phyloP scores from a whole-genome alignment of 306 rosid species.

The Cucurbita maxima region DNA sequence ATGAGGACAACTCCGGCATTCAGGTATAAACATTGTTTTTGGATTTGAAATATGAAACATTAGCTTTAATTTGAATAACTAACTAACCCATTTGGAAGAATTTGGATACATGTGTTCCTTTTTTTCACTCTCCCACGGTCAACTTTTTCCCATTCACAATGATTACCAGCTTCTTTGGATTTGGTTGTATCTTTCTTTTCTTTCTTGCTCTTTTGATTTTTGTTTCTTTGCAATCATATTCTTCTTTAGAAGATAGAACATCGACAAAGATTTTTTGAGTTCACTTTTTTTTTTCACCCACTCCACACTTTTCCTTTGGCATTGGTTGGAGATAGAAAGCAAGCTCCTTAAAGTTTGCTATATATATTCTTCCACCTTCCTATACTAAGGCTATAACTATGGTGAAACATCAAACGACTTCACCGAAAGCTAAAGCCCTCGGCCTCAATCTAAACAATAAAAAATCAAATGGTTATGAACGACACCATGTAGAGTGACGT shows the following conservation, averaged over 20 bases:
- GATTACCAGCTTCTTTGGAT: neutral
- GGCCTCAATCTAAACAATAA: too few relatives aligned
- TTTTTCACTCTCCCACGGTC: neutral
- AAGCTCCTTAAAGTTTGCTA: neutral
- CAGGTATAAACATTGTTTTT: constrained; percentile 30
- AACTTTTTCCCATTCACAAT: neutral
- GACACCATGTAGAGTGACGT: constrained; percentile 15
- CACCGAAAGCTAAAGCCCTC: neutral
- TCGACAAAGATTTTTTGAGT: neutral
- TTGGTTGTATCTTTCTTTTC: neutral
- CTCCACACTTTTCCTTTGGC: neutral
- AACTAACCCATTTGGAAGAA: neutral
- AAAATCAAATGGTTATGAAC: too few relatives aligned
- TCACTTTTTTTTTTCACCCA: neutral
- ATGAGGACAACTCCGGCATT: constrained; percentile 48
- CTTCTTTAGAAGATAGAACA: neutral
- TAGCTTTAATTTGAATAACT: neutral
- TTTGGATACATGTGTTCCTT: neutral
- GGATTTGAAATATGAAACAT: neutral
- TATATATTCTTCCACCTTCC: neutral
- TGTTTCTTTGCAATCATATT: neutral
- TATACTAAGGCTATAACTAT: neutral
- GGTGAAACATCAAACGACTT: neutral
- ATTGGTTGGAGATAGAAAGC: neutral
- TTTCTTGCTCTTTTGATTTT: neutral